A percentile compares a stretch with the other conserved stretches of the same genome.
These are phyloP conservation scores for Knufia petricola DNA, from an alignment of 2,329 filamentous ascomycete species.

Conservation along the genomic window DNA sequence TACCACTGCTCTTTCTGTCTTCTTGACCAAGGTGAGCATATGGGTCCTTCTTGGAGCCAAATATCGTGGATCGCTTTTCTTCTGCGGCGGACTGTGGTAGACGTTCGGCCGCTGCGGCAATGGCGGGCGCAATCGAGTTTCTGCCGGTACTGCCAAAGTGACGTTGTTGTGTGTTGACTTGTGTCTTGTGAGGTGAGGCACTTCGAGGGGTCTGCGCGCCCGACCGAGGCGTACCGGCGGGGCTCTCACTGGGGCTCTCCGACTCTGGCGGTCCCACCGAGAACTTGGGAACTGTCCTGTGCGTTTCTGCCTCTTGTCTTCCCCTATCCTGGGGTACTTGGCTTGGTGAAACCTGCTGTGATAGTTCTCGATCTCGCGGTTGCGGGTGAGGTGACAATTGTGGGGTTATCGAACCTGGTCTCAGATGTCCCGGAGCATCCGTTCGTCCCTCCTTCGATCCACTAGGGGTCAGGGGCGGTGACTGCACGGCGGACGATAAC, in stretches of 20 bases:
- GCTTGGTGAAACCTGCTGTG: conserved; percentile 26
- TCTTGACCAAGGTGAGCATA: conserved; percentile 40
- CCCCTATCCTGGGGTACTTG: conserved; percentile 4
- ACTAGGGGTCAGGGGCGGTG: conserved; percentile 79
- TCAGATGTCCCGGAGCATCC: conserved; percentile 26
- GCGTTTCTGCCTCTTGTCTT: not conserved
- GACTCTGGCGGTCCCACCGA: conserved; percentile 48
- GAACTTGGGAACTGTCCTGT: conserved; percentile 45
- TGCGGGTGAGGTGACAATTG: conserved; percentile 45
- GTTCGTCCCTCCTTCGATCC: conserved; percentile 53
- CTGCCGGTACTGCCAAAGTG: conserved; percentile 23
- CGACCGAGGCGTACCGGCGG: conserved; percentile 48
- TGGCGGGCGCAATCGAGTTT: conserved; percentile 21
- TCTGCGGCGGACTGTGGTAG: conserved; percentile 35
- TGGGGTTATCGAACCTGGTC: conserved; percentile 40
- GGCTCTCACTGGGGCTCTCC: conserved; percentile 49
- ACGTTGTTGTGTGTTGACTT: conserved; percentile 11
- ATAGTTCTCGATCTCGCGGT: conserved; percentile 25
- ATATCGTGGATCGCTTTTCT: conserved; percentile 46
- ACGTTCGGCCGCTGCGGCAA: conserved; percentile 24
- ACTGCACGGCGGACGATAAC: conserved; percentile 66
- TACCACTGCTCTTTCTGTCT: conserved; percentile 23
- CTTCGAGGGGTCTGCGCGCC: conserved; percentile 31
- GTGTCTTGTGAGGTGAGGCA: conserved; percentile 34
- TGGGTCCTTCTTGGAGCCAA: conserved; percentile 44